phyloP scores from a whole-genome alignment of 2,329 filamentous ascomycete genomes.

The Fusarium setosum region DNA sequence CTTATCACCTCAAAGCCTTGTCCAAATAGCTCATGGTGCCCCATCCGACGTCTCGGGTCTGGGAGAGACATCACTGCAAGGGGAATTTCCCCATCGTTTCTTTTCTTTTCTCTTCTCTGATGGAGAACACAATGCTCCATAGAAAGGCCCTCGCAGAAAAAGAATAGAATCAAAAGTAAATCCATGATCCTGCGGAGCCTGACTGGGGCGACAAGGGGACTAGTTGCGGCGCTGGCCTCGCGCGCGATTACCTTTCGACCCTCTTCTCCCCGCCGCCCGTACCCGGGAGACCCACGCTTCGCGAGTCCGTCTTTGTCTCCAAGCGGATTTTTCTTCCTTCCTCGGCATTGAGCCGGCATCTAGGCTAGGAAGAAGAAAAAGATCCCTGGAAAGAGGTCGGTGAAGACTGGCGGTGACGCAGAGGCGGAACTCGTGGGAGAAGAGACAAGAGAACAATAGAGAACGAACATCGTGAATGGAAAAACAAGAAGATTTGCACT shows the following conservation, averaged over 20 bases:
- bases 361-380: background rate
- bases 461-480: constrained; percentile 1
- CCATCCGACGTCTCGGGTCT: constrained; percentile 2
- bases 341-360: background rate
- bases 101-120: background rate
- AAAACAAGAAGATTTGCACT: constrained; percentile 1
- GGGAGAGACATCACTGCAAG: constrained; percentile 2
- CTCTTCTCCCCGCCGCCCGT: constrained; percentile 9
- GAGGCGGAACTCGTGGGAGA: background rate
- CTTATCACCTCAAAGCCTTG: background rate
- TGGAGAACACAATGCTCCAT: background rate
- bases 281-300: constrained; percentile 2
- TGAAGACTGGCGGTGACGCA: constrained; percentile 13
- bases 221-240: constrained; percentile 9
- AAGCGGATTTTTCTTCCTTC: background rate
- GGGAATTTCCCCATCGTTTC: background rate
- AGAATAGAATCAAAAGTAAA: constrained; percentile 1
- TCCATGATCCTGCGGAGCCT: constrained; percentile 14
- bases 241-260: constrained; percentile 20
- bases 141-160: background rate
- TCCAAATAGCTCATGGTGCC: constrained; percentile 9
- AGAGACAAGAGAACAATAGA: background rate
- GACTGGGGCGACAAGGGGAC: constrained; percentile 6
- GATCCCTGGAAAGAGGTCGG: background rate
- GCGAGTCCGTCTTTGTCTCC: constrained; percentile 9